Percentiles rank a stretch among this genome's conserved stretches.
Evolutionary conservation across 2,329 filamentous ascomycete genomes (phyloP).

Genomic region (Fusarium verrucosum): DNA sequence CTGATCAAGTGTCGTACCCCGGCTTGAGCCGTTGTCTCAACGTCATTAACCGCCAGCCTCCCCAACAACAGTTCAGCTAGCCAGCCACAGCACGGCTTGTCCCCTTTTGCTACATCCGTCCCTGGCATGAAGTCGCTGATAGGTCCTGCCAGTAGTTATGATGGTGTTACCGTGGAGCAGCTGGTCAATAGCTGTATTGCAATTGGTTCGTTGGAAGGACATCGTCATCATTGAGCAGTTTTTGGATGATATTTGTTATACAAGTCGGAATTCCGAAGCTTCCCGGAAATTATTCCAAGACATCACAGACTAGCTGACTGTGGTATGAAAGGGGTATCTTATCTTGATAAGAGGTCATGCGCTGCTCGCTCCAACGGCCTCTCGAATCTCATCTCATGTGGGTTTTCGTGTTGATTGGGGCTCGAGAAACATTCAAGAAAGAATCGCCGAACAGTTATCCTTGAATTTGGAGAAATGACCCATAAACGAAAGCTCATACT

Average conservation of each 20-base stretch:
- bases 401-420: too few species aligned
- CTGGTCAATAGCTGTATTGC: neutral
- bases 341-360: neutral
- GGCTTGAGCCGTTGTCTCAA: neutral
- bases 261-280: neutral
- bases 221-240: too few species aligned
- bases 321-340: neutral
- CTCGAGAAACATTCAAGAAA: accelerated
- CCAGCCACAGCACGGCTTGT: neutral
- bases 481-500: too few species aligned
- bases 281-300: neutral
- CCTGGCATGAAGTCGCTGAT: neutral
- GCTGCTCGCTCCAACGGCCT: neutral
- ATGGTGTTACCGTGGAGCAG: neutral
- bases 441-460: too few species aligned
- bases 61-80: neutral
- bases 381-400: neutral
- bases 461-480: too few species aligned
- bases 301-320: neutral
- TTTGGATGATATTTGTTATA: neutral
- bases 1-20: neutral
- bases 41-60: neutral
- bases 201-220: neutral
- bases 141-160: neutral
- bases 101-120: neutral